Evolutionary conservation across 805 yeast genomes (phyloP).

Genomic region (Myxozyma vanderwaltii): DNA sequence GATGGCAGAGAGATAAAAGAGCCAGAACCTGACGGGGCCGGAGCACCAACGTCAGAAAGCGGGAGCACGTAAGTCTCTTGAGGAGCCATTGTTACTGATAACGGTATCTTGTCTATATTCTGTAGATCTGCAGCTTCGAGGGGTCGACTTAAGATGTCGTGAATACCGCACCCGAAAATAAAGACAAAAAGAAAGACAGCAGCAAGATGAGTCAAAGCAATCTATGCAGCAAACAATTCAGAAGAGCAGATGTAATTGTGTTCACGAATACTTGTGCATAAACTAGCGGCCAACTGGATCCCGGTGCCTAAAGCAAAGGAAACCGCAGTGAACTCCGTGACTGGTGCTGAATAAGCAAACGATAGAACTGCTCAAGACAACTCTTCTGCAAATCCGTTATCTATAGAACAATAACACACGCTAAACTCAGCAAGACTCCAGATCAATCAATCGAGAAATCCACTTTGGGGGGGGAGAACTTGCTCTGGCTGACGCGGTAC

Average conservation of each 20-base stretch:
- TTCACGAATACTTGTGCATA: background rate
- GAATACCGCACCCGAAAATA: too few relatives aligned
- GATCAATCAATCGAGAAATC: too few relatives aligned
- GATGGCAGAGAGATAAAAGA: conserved; percentile 45
- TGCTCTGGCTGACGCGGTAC: background rate
- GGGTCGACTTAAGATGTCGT: too few relatives aligned
- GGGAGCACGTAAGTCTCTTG: conserved; percentile 22
- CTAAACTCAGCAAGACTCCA: background rate
- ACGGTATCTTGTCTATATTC: background rate
- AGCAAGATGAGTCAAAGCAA: too few relatives aligned
- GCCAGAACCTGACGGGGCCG: conserved; percentile 42
- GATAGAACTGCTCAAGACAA: too few relatives aligned
- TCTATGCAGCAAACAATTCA: too few relatives aligned
- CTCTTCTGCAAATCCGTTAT: too few relatives aligned
- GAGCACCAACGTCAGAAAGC: conserved; percentile 35
- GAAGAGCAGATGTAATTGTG: background rate
- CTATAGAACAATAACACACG: too few relatives aligned
- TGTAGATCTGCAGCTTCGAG: background rate
- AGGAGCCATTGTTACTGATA: background rate
- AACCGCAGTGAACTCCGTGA: too few relatives aligned
- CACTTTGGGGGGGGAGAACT: background rate
- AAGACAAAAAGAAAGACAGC: background rate
- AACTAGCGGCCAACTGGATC: background rate
- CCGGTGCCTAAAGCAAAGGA: conserved; percentile 2
- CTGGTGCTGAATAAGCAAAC: too few relatives aligned